These are phyloP conservation scores for Suillus americanus DNA, from an alignment of 768 basidiomycete genomes.

Conservation along the genomic window DNA sequence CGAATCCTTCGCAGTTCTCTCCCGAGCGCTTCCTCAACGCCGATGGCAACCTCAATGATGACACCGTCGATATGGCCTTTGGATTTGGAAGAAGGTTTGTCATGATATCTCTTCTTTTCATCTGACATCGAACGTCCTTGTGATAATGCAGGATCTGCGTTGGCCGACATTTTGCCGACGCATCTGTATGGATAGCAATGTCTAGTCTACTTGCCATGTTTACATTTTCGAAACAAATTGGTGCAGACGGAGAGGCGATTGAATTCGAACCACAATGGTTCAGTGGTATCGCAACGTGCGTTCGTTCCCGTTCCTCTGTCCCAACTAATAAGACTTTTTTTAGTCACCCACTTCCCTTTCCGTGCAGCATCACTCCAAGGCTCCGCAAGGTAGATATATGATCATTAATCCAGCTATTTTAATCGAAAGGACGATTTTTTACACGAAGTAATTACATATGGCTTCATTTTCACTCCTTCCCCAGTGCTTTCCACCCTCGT, in stretches of 20 bases:
- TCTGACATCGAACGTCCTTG: background rate
- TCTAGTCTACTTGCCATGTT: conserved; percentile 29
- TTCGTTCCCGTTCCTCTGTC: background rate
- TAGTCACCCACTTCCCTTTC: conserved; percentile 20
- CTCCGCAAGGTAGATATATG: background rate
- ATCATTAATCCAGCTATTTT: background rate
- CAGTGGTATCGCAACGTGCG: conserved; percentile 17
- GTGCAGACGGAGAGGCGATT: conserved; percentile 22
- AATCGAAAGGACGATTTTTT: background rate
- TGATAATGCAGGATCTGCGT: conserved; percentile 19
- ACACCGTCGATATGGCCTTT: conserved; percentile 21
- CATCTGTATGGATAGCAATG: conserved; percentile 28
- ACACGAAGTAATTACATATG: background rate
- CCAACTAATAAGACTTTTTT: background rate
- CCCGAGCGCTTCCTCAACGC: conserved; percentile 31
- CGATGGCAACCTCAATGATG: conserved; percentile 21
- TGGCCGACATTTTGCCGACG: conserved; percentile 25
- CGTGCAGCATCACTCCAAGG: conserved; percentile 14
- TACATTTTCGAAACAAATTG: conserved; percentile 23
- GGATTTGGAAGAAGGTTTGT: conserved; percentile 28
- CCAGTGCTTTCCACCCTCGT: background rate
- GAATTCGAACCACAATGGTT: conserved; percentile 19
- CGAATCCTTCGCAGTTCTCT: conserved; percentile 30
- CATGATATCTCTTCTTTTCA: background rate
- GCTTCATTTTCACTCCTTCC: background rate